Evolutionary conservation across 352 stramenopile genomes (phyloP).

Genomic region (Aphanomyces invadans): DNA sequence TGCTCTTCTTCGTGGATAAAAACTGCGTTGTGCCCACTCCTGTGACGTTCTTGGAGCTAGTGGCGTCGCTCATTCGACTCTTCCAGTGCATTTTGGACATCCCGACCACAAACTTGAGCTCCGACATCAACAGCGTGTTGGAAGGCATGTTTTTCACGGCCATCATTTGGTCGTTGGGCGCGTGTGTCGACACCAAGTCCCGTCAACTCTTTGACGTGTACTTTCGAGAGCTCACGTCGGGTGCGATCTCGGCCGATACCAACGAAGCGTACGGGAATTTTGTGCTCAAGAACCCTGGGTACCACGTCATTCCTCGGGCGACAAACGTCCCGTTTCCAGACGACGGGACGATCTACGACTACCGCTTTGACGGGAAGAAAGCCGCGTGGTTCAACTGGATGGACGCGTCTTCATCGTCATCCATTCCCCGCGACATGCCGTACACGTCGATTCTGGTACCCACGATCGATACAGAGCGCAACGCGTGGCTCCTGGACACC

Average conservation of each 20-base stretch:
- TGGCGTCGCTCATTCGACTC: conserved; percentile 70
- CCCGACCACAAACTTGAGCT: conserved; percentile 40
- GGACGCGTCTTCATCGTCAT: conserved; percentile 30
- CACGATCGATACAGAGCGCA: conserved; percentile 89
- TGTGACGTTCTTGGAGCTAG: conserved; percentile 87
- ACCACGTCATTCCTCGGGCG: conserved; percentile 33
- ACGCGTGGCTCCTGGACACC: conserved; percentile 87
- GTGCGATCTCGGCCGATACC: conserved; percentile 31
- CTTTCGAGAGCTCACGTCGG: conserved; percentile 59
- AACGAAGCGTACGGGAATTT: conserved; percentile 67
- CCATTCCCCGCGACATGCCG: conserved; percentile 58
- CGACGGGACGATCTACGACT: conserved; percentile 84
- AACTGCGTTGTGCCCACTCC: conserved; percentile 71
- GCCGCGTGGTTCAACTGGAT: conserved; percentile 78
- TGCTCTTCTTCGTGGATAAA: conserved; percentile 91
- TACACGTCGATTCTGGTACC: conserved; percentile 89
- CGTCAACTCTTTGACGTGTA: conserved; percentile 78
- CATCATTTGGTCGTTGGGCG: conserved; percentile 87
- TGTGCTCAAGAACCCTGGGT: conserved; percentile 72
- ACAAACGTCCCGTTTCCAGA: conserved; percentile 46
- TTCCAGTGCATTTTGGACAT: conserved; percentile 74
- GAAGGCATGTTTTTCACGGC: conserved; percentile 85
- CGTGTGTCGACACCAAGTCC: conserved; percentile 83
- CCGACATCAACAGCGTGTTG: conserved; percentile 64
- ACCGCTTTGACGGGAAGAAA: conserved; percentile 82